Evolutionary conservation across 192 early-diverging fungal genomes (phyloP), one percentile per base, ranked within the genome.

Genomic region (Linnemannia hyalina): DNA sequence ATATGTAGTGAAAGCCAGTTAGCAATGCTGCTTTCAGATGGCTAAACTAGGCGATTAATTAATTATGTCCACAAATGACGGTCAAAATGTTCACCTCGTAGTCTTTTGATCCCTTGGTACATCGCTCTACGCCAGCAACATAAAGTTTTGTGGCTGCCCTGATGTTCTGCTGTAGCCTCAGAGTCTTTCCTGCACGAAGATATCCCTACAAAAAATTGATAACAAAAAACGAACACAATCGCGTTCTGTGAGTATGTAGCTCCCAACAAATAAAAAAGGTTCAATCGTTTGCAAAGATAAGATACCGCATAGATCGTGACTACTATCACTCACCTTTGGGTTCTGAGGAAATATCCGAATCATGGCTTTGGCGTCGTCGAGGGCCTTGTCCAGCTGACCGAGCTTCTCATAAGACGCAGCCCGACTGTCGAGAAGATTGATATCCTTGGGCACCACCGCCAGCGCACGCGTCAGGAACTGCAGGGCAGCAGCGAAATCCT

Each of bases 361-460:
- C 83, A 85, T 85, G 8, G 70, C 22, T 40, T 85, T 85, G 8
- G 83, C 78, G 52, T 85, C 83, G 15, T 57, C 3, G 5, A 85
- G 78, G 4, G 74, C 83, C 18, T 85, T 75, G 2, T 76, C 41
- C n/a, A 77, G 18, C 47, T 75, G 54, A 13, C 70, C 78, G 9
- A 85, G 42, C 23, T 80, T 85, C 52, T 85, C 83, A 0, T 68
- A 76, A 22, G 69, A 80, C 1, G 83, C 78, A n/a, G 83, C 83
- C 26, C 83, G 65, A 40, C 83, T 85, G 75, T 85, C 83, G 22
- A 85, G 69, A 2, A 85, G 75, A 71, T 85, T 85, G 75, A 85
- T 85, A 63, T 85, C 73, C 57, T 63, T 77, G 54, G 83, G 83
- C 3, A 70, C 83, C 70, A 85, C 55, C 2, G 38, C 54, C 57